phyloP scores from a whole-genome alignment of 345 rosid species.

The Populus nigra region DNA sequence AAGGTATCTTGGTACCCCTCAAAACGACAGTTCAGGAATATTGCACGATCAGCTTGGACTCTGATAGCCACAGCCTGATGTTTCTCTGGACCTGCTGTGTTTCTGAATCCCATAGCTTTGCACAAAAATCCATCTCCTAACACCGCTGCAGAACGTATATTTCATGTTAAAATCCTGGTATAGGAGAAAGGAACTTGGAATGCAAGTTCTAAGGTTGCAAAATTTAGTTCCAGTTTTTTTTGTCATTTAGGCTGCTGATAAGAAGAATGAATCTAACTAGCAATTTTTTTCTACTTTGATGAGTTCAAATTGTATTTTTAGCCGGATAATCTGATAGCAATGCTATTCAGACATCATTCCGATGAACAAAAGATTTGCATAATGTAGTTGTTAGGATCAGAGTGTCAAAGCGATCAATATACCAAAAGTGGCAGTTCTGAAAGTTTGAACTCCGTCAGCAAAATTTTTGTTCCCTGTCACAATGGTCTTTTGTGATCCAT shows the following conservation, averaged over 20 bases:
- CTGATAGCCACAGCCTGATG: constrained; percentile 78
- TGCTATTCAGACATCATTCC: neutral
- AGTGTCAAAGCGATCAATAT: constrained; percentile 8
- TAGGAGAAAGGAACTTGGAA: neutral
- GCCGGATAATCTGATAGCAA: neutral
- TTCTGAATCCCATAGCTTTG: constrained; percentile 72
- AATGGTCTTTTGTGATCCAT: constrained; percentile 79
- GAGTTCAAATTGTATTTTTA: neutral
- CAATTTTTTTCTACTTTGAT: neutral
- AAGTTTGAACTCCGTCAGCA: constrained; percentile 55
- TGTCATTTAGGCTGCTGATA: neutral
- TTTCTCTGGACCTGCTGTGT: constrained; percentile 76
- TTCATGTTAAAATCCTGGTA: neutral
- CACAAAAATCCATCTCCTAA: constrained; percentile 65
- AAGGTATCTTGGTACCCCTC: constrained; percentile 79
- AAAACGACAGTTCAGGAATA: constrained; percentile 72
- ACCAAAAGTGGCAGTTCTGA: constrained; percentile 66
- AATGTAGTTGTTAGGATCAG: too few relatives aligned
- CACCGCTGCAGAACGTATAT: constrained; percentile 45
- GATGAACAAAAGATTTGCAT: neutral
- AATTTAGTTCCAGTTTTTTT: neutral
- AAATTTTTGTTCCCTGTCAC: constrained; percentile 60
- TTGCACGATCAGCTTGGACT: constrained; percentile 58
- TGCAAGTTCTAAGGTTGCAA: neutral
- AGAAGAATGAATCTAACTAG: neutral